Evolutionary conservation across 2,329 filamentous ascomycete genomes (phyloP), one percentile per base, ranked within the genome.

Genomic region (Alternaria consortialis): DNA sequence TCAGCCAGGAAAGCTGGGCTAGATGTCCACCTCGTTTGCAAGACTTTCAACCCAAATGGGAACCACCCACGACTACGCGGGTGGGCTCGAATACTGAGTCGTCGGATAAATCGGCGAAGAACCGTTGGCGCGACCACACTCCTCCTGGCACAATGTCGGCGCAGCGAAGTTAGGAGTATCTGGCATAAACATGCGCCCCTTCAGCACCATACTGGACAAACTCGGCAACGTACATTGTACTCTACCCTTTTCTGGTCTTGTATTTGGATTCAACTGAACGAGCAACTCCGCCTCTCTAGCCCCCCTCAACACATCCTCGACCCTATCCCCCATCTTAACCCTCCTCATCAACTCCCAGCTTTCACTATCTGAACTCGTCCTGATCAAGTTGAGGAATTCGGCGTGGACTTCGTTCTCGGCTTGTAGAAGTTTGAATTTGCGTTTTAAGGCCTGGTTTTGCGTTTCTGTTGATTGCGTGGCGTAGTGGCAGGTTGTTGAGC

Each of bases 281-380:
- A 64, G 61, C 11, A 68, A 32, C 25, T 65, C 59, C 15, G 66
- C 67, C 13, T 66, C 63, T 47, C 62, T 63, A 15, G 68, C 57
- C 13, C 63, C 58, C 11, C 51, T 59, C 20, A 70, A 34, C 8
- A 70, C 52, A 32, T 51, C 54, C 5, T 65, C 56, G 9, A 60
- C 52, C 39, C 60, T 55, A 20, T n/a, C 52, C 4, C 68, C 67
- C 36, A 48, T 62, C 32, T 57, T 63, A 34, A 71, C 60, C 25
- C 66, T 34, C 8, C 65, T 43, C 23, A 70, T 17, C 32, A 71
- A 60, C 31, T 59, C 64, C 9, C 50, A 34, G 3, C 53, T 53
- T 9, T 67, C 66, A 20, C 56, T 43, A 17, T 67, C 67, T 13
- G 64, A 27, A 8, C 58, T 25, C 7, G 59, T 59, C 27, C 58